A percentile compares a stretch with the other conserved stretches of the same genome.
Conservation (phyloP, 148 eudicot species). For the Silene uniflora region DNA sequence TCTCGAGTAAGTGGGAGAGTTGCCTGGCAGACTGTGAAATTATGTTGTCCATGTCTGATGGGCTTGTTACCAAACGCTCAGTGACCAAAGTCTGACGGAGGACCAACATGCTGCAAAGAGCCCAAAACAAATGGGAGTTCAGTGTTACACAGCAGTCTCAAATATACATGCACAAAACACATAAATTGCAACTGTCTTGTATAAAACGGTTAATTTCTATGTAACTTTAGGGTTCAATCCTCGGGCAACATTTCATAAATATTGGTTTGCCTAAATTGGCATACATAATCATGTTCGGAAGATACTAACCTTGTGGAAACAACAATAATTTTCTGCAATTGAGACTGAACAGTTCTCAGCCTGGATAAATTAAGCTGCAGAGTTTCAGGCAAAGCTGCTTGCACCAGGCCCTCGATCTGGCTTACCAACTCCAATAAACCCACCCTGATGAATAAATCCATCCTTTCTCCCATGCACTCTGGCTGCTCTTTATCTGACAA, state of each 20-base stretch:
- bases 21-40: constrained; percentile 28
- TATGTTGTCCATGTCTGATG: constrained; percentile 38
- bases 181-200: neutral
- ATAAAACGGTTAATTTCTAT: too few species aligned
- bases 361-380: constrained; percentile 44
- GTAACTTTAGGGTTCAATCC: too few species aligned
- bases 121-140: neutral
- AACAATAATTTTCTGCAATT: constrained; percentile 44
- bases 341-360: constrained; percentile 44
- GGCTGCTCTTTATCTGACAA: constrained; percentile 39
- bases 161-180: neutral
- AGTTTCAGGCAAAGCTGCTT: constrained; percentile 45
- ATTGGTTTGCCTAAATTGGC: neutral
- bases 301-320: constrained; percentile 47
- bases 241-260: too few species aligned
- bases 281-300: neutral
- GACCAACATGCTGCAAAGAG: constrained; percentile 44
- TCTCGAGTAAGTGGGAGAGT: constrained; percentile 37
- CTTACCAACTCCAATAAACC: constrained; percentile 44
- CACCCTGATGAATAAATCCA: constrained; percentile 43
- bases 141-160: neutral
- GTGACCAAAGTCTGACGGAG: constrained; percentile 48
- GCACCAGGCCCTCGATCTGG: constrained; percentile 43
- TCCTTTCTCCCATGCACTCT: constrained; percentile 47
- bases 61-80: constrained; percentile 32